phyloP scores from a whole-genome alignment of 805 yeast species.

The Saturnispora sanitii region DNA sequence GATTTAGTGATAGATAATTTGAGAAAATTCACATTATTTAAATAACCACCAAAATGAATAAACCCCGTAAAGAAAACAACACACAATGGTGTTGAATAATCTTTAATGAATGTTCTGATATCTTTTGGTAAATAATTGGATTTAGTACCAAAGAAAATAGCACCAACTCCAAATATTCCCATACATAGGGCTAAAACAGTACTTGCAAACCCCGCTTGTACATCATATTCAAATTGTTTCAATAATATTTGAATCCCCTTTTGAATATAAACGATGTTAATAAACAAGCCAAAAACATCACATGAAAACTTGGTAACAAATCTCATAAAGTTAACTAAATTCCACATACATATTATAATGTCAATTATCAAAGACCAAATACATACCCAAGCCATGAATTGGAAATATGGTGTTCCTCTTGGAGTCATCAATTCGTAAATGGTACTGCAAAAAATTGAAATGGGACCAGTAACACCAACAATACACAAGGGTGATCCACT shows the following conservation, averaged over 20 bases:
- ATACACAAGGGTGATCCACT: slow-evolving; percentile 90
- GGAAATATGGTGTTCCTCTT: slow-evolving; percentile 50
- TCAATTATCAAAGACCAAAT: slow-evolving; percentile 87
- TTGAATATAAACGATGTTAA: slow-evolving; percentile 76
- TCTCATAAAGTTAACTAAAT: slow-evolving; percentile 55
- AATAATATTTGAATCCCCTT: slow-evolving; percentile 80
- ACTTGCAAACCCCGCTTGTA: slow-evolving; percentile 45
- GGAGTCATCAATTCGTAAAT: slow-evolving; percentile 64
- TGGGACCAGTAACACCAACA: slow-evolving; percentile 97
- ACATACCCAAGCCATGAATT: slow-evolving; percentile 93
- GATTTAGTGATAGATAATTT: slow-evolving; percentile 61
- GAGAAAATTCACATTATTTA: slow-evolving; percentile 47
- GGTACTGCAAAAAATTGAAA: slow-evolving; percentile 84
- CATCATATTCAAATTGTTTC: slow-evolving; percentile 48
- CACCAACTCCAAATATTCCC: slow-evolving; percentile 64
- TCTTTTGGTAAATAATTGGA: slow-evolving; percentile 52
- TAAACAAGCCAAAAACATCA: slow-evolving; percentile 88
- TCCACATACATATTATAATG: slow-evolving; percentile 56
- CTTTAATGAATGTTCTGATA: slow-evolving; percentile 63
- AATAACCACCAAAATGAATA: slow-evolving; percentile 78
- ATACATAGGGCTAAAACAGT: slow-evolving; percentile 66
- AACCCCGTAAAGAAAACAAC: slow-evolving; percentile 91
- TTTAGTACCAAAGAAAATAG: slow-evolving; percentile 46
- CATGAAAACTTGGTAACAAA: slow-evolving; percentile 77
- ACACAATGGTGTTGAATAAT: slow-evolving; percentile 74